Base-by-base conservation (phyloP, 768 basidiomycete genomes). In the Strobilomyces echinocephalus region DNA sequence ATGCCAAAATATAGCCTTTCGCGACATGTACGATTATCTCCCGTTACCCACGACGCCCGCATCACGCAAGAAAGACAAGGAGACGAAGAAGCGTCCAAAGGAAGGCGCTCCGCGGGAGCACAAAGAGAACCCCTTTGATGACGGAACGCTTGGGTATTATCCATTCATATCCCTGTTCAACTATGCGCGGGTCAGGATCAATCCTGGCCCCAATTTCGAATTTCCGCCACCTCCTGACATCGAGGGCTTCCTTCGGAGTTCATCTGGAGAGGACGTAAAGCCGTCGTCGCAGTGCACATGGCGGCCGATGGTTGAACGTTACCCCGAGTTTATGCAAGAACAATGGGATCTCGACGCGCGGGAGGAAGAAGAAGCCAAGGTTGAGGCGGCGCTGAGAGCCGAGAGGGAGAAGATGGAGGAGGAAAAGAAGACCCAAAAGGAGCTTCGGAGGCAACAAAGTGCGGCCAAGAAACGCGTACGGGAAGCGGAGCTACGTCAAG, bases 141-240 rank as follows among this genome's bases (percentile, higher is more conserved):
- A 99, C 67, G 97, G 95, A 18, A 85, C 88, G 18, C 73, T 97
- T 7, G 97, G 97, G 1, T 99, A 99, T 71, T 98, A 93, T 67
- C 93, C 95, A 0, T 86, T 97, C 73, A 82, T 97, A 58, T 95
- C 92, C 5, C 76, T 95, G 35, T 99, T 92, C 75, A 95, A 94
- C 63, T 86, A 87, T 55, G 95, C 91, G 0, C 81, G 83, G 54
- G 87, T 94, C 12, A 78, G 69, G 44, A 76, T 95, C 53, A 97
- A 99, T 65, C 83, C 94, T 16, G 97, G 97, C 1, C 97, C 97
- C 0, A 68, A 85, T 55, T 98, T 95, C 62, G 79, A 81, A 8
- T 89, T 79, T 61, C 81, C 88, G 1, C 94, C 93, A 3, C 90
- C 90, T 2, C 70, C 76, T 8, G 86, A 94, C 59, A 80, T 94